phyloP scores from a whole-genome alignment of 1,284 basidiomycete genomes.

The Cryptococcus depauperatus region DNA sequence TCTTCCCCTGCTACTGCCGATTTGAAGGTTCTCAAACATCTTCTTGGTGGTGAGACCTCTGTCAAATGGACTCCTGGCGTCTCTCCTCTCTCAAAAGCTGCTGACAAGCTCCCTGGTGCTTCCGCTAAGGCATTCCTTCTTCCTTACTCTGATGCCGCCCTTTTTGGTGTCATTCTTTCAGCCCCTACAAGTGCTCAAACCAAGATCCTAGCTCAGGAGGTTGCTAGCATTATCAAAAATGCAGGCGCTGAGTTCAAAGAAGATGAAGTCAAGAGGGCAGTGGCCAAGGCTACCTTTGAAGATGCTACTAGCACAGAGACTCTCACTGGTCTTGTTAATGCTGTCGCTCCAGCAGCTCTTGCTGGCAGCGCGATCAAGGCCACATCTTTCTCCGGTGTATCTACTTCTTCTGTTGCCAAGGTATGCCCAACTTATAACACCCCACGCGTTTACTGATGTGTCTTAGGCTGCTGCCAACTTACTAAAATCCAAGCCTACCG shows the following conservation, averaged over 20 bases:
- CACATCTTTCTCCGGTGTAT: slow-evolving; percentile 25
- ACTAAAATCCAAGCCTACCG: slow-evolving; percentile 63
- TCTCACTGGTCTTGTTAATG: slow-evolving; percentile 59
- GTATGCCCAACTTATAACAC: slow-evolving; percentile 43
- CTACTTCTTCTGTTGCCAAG: slow-evolving; percentile 56
- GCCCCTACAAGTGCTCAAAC: slow-evolving; percentile 40
- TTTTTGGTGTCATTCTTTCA: slow-evolving; percentile 67
- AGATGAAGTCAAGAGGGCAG: slow-evolving; percentile 68
- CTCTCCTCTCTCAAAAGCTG: slow-evolving; percentile 56
- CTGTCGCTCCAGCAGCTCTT: slow-evolving; percentile 46
- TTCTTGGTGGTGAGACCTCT: slow-evolving; percentile 61
- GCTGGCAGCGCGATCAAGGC: slow-evolving; percentile 10
- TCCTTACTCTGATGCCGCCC: slow-evolving; percentile 79
- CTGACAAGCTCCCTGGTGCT: slow-evolving; percentile 42
- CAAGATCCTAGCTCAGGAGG: slow-evolving; percentile 54
- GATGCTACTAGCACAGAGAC: slow-evolving; percentile 63
- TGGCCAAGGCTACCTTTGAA: slow-evolving; percentile 77
- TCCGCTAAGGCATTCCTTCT: slow-evolving; percentile 65
- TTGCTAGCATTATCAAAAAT: slow-evolving; percentile 57
- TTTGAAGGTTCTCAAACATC: slow-evolving; percentile 65
- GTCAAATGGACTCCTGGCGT: slow-evolving; percentile 76
- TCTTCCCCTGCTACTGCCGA: slow-evolving; percentile 56
- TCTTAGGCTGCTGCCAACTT: slow-evolving; percentile 35
- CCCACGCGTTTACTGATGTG: background rate
- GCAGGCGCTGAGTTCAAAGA: slow-evolving; percentile 54